Evolutionary conservation across 2,329 filamentous ascomycete genomes (phyloP).

Genomic region (Penicillium vulpinum): DNA sequence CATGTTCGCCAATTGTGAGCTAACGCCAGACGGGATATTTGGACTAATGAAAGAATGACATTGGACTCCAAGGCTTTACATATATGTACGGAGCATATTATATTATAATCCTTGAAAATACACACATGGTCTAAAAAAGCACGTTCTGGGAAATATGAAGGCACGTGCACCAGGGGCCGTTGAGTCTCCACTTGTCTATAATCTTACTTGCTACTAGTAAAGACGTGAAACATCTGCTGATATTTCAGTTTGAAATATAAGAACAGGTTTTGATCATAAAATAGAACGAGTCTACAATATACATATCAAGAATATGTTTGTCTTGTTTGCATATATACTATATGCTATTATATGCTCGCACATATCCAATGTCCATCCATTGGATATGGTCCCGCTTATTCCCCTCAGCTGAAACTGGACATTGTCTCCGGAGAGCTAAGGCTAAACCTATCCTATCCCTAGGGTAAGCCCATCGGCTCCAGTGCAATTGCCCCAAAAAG

Average conservation of each 20-base stretch:
- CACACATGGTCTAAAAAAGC: neutral
- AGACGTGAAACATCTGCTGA: neutral
- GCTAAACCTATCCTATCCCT: neutral
- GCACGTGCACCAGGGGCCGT: slow-evolving; percentile 18
- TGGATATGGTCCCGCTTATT: no score
- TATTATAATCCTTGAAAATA: no score
- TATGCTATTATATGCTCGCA: no score
- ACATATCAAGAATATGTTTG: neutral
- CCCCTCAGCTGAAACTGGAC: neutral
- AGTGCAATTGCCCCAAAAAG: no score
- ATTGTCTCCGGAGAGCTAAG: neutral
- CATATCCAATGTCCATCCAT: no score
- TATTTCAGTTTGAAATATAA: no score
- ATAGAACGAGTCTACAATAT: no score
- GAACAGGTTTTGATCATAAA: no score
- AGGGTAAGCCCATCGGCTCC: neutral
- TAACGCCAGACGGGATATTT: slow-evolving; percentile 15
- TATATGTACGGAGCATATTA: no score
- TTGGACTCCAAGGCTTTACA: no score
- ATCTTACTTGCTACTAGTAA: neutral
- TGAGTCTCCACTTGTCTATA: slow-evolving; percentile 12
- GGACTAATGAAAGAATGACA: no score
- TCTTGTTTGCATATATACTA: neutral
- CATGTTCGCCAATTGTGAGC: slow-evolving; percentile 10
- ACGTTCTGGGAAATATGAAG: slow-evolving; percentile 4